These are phyloP conservation scores for Phycomyces nitens DNA, from an alignment of 192 early-diverging fungal species.

Conservation along the genomic window DNA sequence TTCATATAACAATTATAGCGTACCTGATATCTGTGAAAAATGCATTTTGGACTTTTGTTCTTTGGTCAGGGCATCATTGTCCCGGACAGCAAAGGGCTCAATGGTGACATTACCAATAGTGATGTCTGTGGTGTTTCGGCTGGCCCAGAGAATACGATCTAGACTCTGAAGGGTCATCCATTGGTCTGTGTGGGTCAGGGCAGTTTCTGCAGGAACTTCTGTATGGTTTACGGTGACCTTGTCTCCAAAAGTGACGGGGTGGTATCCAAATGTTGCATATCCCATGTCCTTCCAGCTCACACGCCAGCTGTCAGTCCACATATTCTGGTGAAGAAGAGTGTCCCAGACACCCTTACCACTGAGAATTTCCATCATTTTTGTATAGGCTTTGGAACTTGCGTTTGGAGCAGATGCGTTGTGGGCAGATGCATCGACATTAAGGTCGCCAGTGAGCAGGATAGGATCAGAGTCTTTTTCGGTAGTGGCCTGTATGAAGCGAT, in stretches of 20 bases:
- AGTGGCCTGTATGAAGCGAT: slow-evolving; percentile 54
- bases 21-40: slow-evolving; percentile 43
- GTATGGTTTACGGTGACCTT: slow-evolving; percentile 42
- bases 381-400: slow-evolving; percentile 45
- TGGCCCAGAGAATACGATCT: slow-evolving; percentile 22
- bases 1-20: not conserved
- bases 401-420: slow-evolving; percentile 26
- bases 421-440: slow-evolving; percentile 61
- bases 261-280: slow-evolving; percentile 56
- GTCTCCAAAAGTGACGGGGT: slow-evolving; percentile 78
- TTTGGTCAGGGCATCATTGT: not conserved
- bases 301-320: not conserved
- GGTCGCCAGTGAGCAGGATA: slow-evolving; percentile 39
- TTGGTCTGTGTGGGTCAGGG: slow-evolving; percentile 50
- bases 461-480: slow-evolving; percentile 30
- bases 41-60: not conserved
- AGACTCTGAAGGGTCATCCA: slow-evolving; percentile 36
- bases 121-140: slow-evolving; percentile 1
- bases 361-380: slow-evolving; percentile 57
- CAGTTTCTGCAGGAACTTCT: slow-evolving; percentile 49
- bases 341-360: slow-evolving; percentile 26
- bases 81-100: slow-evolving; percentile 20
- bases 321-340: not conserved
- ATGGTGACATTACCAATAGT: slow-evolving; percentile 17
- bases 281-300: slow-evolving; percentile 45